Evolutionary conservation across 2,329 filamentous ascomycete genomes (phyloP), one percentile per base, ranked within the genome.

Genomic region (Lachnellula suecica): DNA sequence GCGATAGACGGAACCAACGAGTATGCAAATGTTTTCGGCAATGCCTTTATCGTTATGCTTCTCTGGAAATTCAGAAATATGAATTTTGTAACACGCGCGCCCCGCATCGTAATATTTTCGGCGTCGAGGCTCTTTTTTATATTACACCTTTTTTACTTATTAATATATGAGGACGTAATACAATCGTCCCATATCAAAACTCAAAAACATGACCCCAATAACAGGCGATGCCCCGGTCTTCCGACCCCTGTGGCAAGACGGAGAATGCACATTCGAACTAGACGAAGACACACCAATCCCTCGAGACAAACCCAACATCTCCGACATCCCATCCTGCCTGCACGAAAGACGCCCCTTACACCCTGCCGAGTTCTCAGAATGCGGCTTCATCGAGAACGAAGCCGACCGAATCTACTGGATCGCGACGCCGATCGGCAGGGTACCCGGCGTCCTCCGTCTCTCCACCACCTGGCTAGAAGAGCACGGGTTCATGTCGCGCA

Each of bases 241-340:
- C n/a, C 29, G 29, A 10, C 48, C 48, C n/a, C 2, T 34, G 11
- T 51, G 48, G 42, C 25, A 41, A 41, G 19, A 51, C 41, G 42
- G 48, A 25, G 42, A 40, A 8, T 41, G 42, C 19, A 46, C 42
- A 24, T 41, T 51, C 13, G 34, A 29, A 6, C 42, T 51, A n/a
- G 41, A 51, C 23, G 31, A 51, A 23, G 19, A 31, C 2, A 23
- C 31, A 13, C n/a, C 34, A 23, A 19, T 9, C n/a, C 2, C 29
- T 4, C 31, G 41, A 23, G 27, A 34, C 4, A 40, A 22, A 29
- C 17, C 19, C 4, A n/a, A 45, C 15, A 42, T 34, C 15, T 38
- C 31, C 24, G 34, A 41, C 34, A 24, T 51, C 17, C 42, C 42
- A 25, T 11, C 25, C 2, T 35, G 44, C 15, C 35, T 51, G 4